phyloP scores from a whole-genome alignment of 2,329 filamentous ascomycete genomes.

The Fonsecaea monophora region DNA sequence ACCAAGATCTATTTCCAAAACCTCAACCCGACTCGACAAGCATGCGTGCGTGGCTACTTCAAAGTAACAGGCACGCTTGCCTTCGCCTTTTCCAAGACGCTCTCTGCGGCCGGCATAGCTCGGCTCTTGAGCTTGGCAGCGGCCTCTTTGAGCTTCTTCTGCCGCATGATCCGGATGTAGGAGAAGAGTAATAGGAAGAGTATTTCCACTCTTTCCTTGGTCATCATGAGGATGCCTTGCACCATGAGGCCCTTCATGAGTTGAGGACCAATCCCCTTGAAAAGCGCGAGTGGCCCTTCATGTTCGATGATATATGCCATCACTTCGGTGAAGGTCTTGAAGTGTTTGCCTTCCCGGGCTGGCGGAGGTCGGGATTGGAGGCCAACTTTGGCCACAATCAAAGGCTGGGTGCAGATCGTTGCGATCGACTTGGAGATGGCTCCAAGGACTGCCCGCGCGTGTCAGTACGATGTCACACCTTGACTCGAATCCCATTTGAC shows the following conservation, averaged over 20 bases:
- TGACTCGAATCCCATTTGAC: slow-evolving; percentile 48
- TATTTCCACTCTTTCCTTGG: slow-evolving; percentile 94
- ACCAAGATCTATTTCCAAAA: slow-evolving; percentile 4
- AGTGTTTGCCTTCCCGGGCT: slow-evolving; percentile 82
- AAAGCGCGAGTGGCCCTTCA: slow-evolving; percentile 82
- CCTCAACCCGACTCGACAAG: background rate
- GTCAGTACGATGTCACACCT: slow-evolving; percentile 1
- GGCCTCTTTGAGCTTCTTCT: slow-evolving; percentile 72
- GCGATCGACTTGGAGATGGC: slow-evolving; percentile 91
- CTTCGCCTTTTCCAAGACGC: slow-evolving; percentile 59
- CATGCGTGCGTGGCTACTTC: slow-evolving; percentile 47
- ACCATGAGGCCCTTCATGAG: slow-evolving; percentile 91
- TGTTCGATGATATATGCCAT: slow-evolving; percentile 92
- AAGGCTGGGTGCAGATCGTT: slow-evolving; percentile 88
- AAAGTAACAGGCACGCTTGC: slow-evolving; percentile 55
- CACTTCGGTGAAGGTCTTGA: slow-evolving; percentile 91
- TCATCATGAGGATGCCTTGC: slow-evolving; percentile 98
- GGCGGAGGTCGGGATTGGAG: slow-evolving; percentile 92
- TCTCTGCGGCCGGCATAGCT: slow-evolving; percentile 35
- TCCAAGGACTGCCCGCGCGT: slow-evolving; percentile 71
- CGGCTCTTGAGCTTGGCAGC: slow-evolving; percentile 53
- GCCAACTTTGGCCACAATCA: slow-evolving; percentile 97
- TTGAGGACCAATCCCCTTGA: slow-evolving; percentile 96
- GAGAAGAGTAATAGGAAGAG: slow-evolving; percentile 85
- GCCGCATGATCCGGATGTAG: slow-evolving; percentile 74